phyloP scores from a whole-genome alignment of 192 early-diverging fungal species.

The Entophlyctis luteolus region DNA sequence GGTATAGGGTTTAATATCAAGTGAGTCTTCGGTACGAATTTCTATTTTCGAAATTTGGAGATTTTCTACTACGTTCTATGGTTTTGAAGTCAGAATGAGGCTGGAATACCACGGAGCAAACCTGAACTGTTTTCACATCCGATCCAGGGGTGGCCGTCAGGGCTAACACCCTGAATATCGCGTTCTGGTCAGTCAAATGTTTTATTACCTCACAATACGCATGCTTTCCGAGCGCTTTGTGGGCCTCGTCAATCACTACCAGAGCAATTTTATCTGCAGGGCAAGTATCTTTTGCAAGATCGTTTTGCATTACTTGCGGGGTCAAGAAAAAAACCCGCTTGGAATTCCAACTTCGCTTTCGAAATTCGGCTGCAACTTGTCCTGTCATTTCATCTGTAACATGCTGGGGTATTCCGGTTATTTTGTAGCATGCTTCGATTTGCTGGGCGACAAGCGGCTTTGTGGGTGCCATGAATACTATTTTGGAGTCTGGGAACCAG shows the following conservation, averaged over 20 bases:
- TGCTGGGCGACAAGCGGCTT: conserved; percentile 89
- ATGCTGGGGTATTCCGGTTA: conserved; percentile 69
- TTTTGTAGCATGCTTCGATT: conserved; percentile 78
- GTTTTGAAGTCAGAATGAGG: background rate
- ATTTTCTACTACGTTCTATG: conserved; percentile 64
- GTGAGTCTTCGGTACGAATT: conserved; percentile 81
- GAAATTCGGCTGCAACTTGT: conserved; percentile 40
- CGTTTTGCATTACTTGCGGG: conserved; percentile 84
- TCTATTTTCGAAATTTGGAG: conserved; percentile 76
- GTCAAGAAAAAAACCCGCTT: conserved; percentile 83
- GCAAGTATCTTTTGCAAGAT: conserved; percentile 65
- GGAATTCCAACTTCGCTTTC: conserved; percentile 56
- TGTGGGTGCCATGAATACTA: conserved; percentile 90
- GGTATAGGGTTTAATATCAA: conserved; percentile 74
- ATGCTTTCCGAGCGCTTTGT: conserved; percentile 79
- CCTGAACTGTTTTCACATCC: conserved; percentile 64
- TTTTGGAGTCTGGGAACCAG: conserved; percentile 84
- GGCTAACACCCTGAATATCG: conserved; percentile 72
- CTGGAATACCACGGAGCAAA: background rate
- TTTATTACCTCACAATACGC: conserved; percentile 75
- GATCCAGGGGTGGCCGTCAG: conserved; percentile 84
- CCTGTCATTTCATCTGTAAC: conserved; percentile 70
- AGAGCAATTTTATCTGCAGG: conserved; percentile 60
- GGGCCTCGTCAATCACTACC: conserved; percentile 90
- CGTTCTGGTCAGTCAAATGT: conserved; percentile 41